phyloP scores from a whole-genome alignment of 2,329 filamentous ascomycete species.

The Paradendryphiella salina region DNA sequence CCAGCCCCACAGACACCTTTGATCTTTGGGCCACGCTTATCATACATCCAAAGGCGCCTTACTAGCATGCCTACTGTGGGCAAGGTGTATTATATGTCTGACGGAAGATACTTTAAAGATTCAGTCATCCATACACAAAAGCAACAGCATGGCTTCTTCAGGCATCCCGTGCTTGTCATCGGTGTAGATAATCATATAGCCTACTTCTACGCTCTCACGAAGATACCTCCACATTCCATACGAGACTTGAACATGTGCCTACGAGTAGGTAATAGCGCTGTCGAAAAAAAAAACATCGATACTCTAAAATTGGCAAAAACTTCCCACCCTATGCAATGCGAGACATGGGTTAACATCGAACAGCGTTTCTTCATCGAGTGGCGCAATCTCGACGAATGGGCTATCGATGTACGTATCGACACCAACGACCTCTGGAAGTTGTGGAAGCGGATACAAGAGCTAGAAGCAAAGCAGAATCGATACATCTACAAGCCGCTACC shows the following conservation, averaged over 20 bases:
- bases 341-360: slow-evolving; percentile 25
- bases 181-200: slow-evolving; percentile 6
- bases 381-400: slow-evolving; percentile 13
- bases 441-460: slow-evolving; percentile 6
- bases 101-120: slow-evolving; percentile 1
- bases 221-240: slow-evolving; percentile 16
- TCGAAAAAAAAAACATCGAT: slow-evolving; percentile 7
- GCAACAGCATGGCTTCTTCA: slow-evolving; percentile 23
- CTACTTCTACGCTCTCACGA: slow-evolving; percentile 25
- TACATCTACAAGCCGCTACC: slow-evolving; percentile 28
- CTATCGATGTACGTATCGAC: slow-evolving; percentile 10
- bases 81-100: slow-evolving; percentile 23
- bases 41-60: not conserved
- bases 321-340: slow-evolving; percentile 15
- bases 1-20: not conserved
- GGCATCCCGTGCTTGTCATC: slow-evolving; percentile 23
- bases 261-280: slow-evolving; percentile 7
- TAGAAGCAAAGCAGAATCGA: slow-evolving; percentile 29
- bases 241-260: slow-evolving; percentile 20
- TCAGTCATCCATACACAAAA: slow-evolving; percentile 24
- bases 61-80: not conserved
- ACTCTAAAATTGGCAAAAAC: slow-evolving; percentile 13
- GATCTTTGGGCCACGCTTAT: not conserved
- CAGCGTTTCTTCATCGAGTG: slow-evolving; percentile 26
- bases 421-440: slow-evolving; percentile 18